phyloP scores from a whole-genome alignment of 768 basidiomycete genomes.

The Exsudoporus frostii region DNA sequence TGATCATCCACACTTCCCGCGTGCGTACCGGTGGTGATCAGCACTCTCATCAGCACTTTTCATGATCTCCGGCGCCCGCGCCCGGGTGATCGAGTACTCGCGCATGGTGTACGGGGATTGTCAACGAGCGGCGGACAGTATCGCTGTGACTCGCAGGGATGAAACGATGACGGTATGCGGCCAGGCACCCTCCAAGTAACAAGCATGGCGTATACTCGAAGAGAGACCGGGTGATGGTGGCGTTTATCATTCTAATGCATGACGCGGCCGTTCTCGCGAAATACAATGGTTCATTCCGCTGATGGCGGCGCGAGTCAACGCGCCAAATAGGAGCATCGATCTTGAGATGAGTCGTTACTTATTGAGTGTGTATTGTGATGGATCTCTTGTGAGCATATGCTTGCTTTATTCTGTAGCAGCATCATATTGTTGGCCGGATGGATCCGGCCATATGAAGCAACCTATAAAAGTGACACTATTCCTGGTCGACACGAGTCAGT shows the following conservation, averaged over 20 bases:
- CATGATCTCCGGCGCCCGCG: conserved; percentile 6
- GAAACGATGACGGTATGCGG: neutral
- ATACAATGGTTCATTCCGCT: neutral
- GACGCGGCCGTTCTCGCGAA: neutral
- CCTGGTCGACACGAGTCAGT: neutral
- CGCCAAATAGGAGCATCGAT: neutral
- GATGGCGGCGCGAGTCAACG: neutral
- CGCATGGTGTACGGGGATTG: neutral
- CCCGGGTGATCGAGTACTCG: neutral
- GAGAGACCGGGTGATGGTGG: neutral
- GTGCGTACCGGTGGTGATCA: neutral
- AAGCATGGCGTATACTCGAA: neutral
- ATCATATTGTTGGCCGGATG: neutral
- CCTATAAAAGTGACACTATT: neutral
- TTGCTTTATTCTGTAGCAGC: neutral
- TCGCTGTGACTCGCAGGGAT: neutral
- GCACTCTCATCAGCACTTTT: neutral
- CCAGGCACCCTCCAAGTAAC: no score
- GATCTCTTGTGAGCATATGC: neutral
- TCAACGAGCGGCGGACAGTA: neutral
- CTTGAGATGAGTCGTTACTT: neutral
- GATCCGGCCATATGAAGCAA: neutral
- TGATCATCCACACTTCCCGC: neutral
- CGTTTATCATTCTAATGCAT: neutral
- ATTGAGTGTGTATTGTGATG: neutral